Base-by-base conservation (phyloP, 192 early-diverging fungal species). In the Cetraspora pellucida region DNA sequence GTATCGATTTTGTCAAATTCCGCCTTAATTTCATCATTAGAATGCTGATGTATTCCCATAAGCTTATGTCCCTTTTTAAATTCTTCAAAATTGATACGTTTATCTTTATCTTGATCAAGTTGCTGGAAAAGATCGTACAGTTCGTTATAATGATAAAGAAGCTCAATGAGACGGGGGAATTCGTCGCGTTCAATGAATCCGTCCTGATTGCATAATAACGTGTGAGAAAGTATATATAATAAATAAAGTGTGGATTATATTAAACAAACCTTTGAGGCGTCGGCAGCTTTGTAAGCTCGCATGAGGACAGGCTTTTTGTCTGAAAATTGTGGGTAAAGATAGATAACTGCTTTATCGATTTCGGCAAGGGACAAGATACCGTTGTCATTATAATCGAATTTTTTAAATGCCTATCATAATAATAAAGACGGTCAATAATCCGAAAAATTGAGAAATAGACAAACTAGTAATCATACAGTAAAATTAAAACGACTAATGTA, bases 261-360 rank as follows among this genome's bases (percentile, higher is more conserved):
- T 9, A 54, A 28, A 55, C 69, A 30, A 54, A 71, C 69, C 45
- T 71, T 71, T 71, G 69, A 71, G 27, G 49, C 25, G 25, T 71
- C 69, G 27, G 69, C 49, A 54, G 69, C 69, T 71, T 71, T 71
- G 19, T 71, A 71, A 71, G 69, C 69, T 54, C 69, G 69, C 69
- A 71, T 55, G 49, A 71, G 49, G 69, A 47, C 69, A 23, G 69
- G 69, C 10, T 71, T 71, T 28, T 71, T 49, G 49, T 71, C 50
- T 43, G 69, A 49, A 28, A 71, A 23, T 25, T 71, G 45, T 17
- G 69, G 69, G 49, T 55, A 71, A 13, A 71, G 69, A 30, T 71
- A 49, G 16, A 71, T 71, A 3, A 52, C 69, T 10, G 69, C 69
- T 50, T 30, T 71, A 30, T 71, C 69, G 30, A 71, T 71, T 71